Base-by-base conservation (phyloP, 805 yeast genomes). In the Naumovozyma baii region DNA sequence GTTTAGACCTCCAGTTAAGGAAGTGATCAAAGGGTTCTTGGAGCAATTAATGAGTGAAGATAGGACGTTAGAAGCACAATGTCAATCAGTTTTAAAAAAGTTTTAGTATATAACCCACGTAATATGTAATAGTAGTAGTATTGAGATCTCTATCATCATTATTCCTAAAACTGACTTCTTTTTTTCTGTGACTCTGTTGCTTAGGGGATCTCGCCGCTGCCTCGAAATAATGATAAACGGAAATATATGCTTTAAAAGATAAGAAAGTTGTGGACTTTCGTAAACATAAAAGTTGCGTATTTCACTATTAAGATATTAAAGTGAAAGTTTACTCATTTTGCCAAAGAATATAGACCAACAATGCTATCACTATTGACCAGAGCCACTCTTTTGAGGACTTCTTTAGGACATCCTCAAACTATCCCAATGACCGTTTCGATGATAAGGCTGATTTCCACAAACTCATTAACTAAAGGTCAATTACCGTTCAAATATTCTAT, bases 1-100 rank as follows among this genome's bases (percentile, higher is more conserved):
- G 90, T 83, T 84, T 59, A 73, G 95, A 51, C 95, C 96, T 1
- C 96, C 97, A 0, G 85, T 76, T 20, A 74, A 79, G 44, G 46
- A 48, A 4, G 40, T 46, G 33, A 54, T 61, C 22, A 46, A 67
- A 57, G 29, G 51, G 19, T 43, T 68, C 14, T 44, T 61, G 30
- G 47, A 49, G 16, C 37, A 42, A 18, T 44, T 58, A 33, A 46
- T 47, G 32, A 35, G 40, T 13, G 55, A 54, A 34, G 63, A 61
- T 37, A 40, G 50, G 1, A 43, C 52, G 2, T 39, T 52, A 7
- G 40, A 42, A 32, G 54, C 50, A 12, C 61, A 57, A 34, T 52
- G 61, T 36, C 46, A 58, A 10, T 37, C 53, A 4, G 43, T 59
- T 18, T 31, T 59, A 13, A 46, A 45, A n/a, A 59, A 58, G 35